Evolutionary conservation across 2,329 filamentous ascomycete genomes (phyloP).

Genomic region (Ophiostoma australiae): DNA sequence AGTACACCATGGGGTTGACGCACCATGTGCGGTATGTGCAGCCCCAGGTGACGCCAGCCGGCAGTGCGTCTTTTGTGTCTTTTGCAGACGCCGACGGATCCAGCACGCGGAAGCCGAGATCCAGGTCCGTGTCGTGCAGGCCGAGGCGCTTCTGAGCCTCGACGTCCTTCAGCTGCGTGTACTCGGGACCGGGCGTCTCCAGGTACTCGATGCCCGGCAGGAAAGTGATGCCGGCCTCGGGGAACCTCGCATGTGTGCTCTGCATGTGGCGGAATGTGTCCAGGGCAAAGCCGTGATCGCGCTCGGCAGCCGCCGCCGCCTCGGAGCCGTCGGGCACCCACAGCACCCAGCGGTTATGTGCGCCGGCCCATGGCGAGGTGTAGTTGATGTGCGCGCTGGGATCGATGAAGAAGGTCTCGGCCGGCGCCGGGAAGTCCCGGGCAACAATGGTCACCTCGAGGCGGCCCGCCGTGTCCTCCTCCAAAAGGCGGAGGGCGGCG

Average conservation of each 20-base stretch:
- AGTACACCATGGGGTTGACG: constrained; percentile 52
- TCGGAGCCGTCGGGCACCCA: constrained; percentile 33
- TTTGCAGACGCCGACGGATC: background rate
- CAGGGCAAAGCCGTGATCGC: constrained; percentile 43
- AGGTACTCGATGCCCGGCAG: constrained; percentile 49
- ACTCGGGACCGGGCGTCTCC: constrained; percentile 42
- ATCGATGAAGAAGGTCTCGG: constrained; percentile 40
- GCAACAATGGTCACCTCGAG: constrained; percentile 41
- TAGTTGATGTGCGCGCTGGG: constrained; percentile 44
- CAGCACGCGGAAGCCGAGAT: constrained; percentile 40
- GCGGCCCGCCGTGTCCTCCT: constrained; percentile 33
- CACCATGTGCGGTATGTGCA: constrained; percentile 52
- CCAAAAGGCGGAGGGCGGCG: constrained; percentile 44
- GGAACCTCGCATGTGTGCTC: constrained; percentile 31
- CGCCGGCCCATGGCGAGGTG: constrained; percentile 54
- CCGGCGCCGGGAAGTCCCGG: constrained; percentile 44
- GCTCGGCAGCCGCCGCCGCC: constrained; percentile 29
- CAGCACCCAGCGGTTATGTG: constrained; percentile 51
- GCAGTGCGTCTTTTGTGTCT: constrained; percentile 36
- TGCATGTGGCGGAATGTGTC: constrained; percentile 43
- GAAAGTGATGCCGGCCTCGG: constrained; percentile 46
- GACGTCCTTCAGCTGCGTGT: constrained; percentile 30
- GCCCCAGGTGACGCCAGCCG: constrained; percentile 42
- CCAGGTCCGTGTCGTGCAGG: constrained; percentile 34
- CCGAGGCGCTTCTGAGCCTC: constrained; percentile 34